Base-by-base conservation (phyloP, 2,329 filamentous ascomycete genomes). In the Apiospora hydei region DNA sequence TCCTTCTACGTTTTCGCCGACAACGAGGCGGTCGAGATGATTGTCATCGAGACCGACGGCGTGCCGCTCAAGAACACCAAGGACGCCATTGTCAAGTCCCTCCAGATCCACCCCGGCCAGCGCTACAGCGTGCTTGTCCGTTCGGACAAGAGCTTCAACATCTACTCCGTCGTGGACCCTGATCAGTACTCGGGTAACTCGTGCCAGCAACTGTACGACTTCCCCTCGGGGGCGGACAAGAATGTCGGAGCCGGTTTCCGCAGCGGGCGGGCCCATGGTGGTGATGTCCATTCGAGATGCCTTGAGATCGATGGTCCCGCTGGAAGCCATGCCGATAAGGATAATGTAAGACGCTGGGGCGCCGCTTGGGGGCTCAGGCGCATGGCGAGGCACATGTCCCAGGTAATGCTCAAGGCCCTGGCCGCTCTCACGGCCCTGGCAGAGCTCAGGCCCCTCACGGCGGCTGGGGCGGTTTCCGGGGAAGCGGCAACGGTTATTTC, bases 111-210 rank as follows among this genome's bases (percentile, higher is more conserved):
- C 5, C 69, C 69, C 13, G 69, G 69, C 5, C 69, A 70, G 53
- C 69, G 69, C 24, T 70, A 70, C 57, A 70, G 69, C 18, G 51
- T 70, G 16, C 43, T 70, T 41, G 24, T 70, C 57, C 46, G 38
- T 4, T 30, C 51, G 24, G 41, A 44, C 38, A 70, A 49, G 41
- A 70, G 53, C 16, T 70, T 70, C 57, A 53, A 64, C 34, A 43
- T 70, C 16, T 30, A 66, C 53, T 44, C 69, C 18, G 69, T 70
- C 41, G 2, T 70, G n/a, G 69, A 70, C 30, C 69, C 69, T 18
- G 51, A 66, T 24, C 53, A 70, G 44, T 70, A 70, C 30, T 70
- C 69, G 7, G 57, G 51, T 41, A 70, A 70, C 53, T 64, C 51
- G 24, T 70, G 69, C 26, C 69, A 70, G 53, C 24, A 70, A 24